These are phyloP conservation scores for Syncephalastrum monosporum DNA, from an alignment of 371 early-diverging fungal species.

Conservation along the genomic window DNA sequence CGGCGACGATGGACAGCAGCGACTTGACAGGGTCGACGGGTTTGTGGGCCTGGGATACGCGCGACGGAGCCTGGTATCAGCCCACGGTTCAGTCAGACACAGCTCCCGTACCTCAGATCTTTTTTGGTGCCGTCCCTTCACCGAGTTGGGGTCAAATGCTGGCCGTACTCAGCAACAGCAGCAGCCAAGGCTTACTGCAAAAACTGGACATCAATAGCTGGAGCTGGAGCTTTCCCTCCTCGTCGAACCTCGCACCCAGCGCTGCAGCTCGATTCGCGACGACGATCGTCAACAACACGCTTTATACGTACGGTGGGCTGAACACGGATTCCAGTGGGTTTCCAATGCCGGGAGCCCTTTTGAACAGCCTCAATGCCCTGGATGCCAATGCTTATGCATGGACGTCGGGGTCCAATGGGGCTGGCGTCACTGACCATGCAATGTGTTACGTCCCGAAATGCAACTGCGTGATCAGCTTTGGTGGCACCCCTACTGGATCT, in stretches of 20 bases:
- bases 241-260: conserved; percentile 12
- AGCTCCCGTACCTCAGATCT: conserved; percentile 13
- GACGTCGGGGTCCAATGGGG: conserved; percentile 17
- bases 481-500: conserved; percentile 21
- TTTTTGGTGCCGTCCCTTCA: conserved; percentile 13
- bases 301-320: conserved; percentile 22
- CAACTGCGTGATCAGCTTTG: conserved; percentile 24
- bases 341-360: conserved; percentile 11
- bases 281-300: conserved; percentile 17
- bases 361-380: conserved; percentile 15
- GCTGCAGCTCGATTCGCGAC: conserved; percentile 14
- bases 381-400: conserved; percentile 21
- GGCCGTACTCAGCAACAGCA: conserved; percentile 18
- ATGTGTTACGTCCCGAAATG: conserved; percentile 21
- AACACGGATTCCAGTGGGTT: conserved; percentile 13
- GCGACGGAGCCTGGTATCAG: conserved; percentile 23
- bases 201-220: conserved; percentile 20
- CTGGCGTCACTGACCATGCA: conserved; percentile 18
- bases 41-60: conserved; percentile 22
- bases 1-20: conserved; percentile 6
- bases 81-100: conserved; percentile 12
- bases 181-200: conserved; percentile 16
- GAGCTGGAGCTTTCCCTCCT: conserved; percentile 23
- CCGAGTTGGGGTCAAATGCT: conserved; percentile 23
- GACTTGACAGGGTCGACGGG: conserved; percentile 15